These are phyloP conservation scores for Auriscalpium microsporum DNA, from an alignment of 768 basidiomycete genomes.

Conservation along the genomic window DNA sequence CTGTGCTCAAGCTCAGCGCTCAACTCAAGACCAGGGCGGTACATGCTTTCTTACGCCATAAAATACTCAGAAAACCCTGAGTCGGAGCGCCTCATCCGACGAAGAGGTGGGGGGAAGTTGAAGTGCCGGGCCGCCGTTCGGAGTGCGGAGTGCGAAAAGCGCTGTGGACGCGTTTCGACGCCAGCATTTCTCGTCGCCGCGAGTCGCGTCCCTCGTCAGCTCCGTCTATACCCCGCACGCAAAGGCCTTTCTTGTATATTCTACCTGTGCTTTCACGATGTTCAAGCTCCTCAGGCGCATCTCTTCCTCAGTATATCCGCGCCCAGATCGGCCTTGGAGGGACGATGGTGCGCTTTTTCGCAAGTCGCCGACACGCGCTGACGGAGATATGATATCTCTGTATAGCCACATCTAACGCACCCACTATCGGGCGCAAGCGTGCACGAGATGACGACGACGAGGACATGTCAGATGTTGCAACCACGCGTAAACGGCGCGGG, in stretches of 20 bases:
- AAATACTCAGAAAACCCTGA: too few relatives aligned
- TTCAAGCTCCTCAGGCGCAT: constrained; percentile 66
- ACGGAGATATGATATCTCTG: neutral
- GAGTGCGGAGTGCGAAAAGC: neutral
- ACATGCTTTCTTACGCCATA: too few relatives aligned
- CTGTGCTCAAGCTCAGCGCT: too few relatives aligned
- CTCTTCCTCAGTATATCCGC: constrained; percentile 59
- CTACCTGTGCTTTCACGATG: constrained; percentile 30
- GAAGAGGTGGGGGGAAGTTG: too few relatives aligned
- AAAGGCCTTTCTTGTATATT: neutral
- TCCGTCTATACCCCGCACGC: neutral
- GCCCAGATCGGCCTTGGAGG: constrained; percentile 68
- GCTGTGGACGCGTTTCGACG: neutral
- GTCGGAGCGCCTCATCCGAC: too few relatives aligned
- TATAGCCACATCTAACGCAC: constrained; percentile 68
- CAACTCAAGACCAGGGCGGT: too few relatives aligned
- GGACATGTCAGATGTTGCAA: constrained; percentile 17
- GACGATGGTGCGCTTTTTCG: constrained; percentile 45
- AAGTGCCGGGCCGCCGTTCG: neutral
- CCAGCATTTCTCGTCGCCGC: neutral
- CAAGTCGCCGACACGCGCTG: constrained; percentile 2
- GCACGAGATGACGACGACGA: constrained; percentile 38
- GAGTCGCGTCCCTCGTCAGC: neutral
- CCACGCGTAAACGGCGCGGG: constrained; percentile 14
- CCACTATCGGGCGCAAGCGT: constrained; percentile 59